Evolutionary conservation across 2,329 filamentous ascomycete species (phyloP), one percentile per base, ranked within the genome.

Genomic region (Epichloe gansuensis): DNA sequence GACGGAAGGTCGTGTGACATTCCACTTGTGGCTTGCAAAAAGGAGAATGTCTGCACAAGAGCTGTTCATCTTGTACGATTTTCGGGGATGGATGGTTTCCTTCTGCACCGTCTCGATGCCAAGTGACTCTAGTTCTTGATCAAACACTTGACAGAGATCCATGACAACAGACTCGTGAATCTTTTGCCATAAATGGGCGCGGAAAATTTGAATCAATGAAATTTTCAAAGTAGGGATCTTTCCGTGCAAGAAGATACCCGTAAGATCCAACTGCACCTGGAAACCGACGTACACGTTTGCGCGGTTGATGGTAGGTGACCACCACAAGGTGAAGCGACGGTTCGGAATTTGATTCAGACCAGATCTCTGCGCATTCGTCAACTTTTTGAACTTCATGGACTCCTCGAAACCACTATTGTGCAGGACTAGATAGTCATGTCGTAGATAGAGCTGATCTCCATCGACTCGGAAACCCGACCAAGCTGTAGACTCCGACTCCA

Each of bases 21-120:
- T 97, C 94, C 94, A 98, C 68, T 97, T 98, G 73, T 97, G 93
- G 57, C 87, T 95, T 39, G 93, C 91, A 64, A 98, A 98, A 9
- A 98, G 79, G 51, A 97, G 77, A 57, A 98, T 96, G 68, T 98
- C 93, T 4, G 94, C 93, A 63, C 93, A 97, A 53, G 91, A 97
- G 63, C 90, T 96, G 76, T 98, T 98, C 93, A 98, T 98, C 81
- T 98, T 98, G 81, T 98, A 98, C 4, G 89, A 96, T 72, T 98
- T 98, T 80, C 93, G 81, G 50, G 93, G 93, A 74, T 98, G 93
- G 54, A 98, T 98, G 0, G 93, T 97, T 73, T 98, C 93, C 70
- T 98, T 98, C 66, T 98, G 93, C 4, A 97, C 93, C 2, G 89
- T 94, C 69, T 98, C 93, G 53, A 98, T 96, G 38, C 90, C 90